Percentiles rank a stretch among this genome's conserved stretches.
Conservation (phyloP, 176 grass and related monocot species). For the Juncus effusus region DNA sequence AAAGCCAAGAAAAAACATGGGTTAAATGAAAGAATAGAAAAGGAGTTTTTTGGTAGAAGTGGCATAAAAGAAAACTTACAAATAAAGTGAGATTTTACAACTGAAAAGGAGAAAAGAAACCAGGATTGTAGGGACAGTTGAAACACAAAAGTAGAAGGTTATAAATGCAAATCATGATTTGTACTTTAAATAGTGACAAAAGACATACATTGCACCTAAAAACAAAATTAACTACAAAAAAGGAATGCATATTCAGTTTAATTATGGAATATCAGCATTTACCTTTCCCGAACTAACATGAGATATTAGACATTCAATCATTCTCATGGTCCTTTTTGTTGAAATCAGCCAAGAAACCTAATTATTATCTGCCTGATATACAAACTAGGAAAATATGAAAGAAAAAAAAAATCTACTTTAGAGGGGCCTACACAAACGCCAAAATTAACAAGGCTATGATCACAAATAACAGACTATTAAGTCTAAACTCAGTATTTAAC, state of each 20-base stretch:
- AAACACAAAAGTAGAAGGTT: neutral
- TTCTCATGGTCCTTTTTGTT: too few relatives aligned
- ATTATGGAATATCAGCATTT: neutral
- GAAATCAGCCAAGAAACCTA: neutral
- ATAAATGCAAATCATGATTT: slow-evolving; percentile 2
- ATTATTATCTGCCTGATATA: neutral
- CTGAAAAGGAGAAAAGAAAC: too few relatives aligned
- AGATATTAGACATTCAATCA: slow-evolving; percentile 5
- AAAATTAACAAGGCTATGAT: neutral
- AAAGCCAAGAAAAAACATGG: too few relatives aligned
- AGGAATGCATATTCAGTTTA: neutral
- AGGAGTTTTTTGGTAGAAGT: too few relatives aligned
- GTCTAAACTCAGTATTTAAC: too few relatives aligned
- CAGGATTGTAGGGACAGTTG: too few relatives aligned
- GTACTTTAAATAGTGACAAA: too few relatives aligned
- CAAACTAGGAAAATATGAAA: neutral
- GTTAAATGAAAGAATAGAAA: too few relatives aligned
- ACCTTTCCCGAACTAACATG: neutral
- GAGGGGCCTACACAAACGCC: slow-evolving; percentile 9
- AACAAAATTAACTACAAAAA: neutral
- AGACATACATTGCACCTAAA: neutral
- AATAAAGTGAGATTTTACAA: too few relatives aligned
- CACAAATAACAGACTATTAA: too few relatives aligned
- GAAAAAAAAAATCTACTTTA: neutral
- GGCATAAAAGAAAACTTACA: too few relatives aligned